These are phyloP conservation scores for Apiospora phragmitis DNA, from an alignment of 2,329 filamentous ascomycete species.

Conservation along the genomic window DNA sequence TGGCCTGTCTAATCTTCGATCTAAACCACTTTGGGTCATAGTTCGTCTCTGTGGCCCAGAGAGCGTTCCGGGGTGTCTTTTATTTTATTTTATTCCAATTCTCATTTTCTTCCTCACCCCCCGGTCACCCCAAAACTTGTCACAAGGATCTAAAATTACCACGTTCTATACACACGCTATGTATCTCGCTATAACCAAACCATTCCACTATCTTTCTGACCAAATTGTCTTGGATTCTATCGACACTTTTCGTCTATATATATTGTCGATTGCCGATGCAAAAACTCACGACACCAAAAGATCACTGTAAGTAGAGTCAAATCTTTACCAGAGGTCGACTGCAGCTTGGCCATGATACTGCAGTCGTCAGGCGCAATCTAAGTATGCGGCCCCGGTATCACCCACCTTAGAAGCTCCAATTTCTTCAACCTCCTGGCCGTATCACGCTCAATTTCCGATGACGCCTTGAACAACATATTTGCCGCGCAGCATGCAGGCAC, in stretches of 20 bases:
- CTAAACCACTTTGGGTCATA: not conserved
- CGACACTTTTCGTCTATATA: not conserved
- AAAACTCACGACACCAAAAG: not conserved
- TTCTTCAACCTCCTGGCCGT: constrained; percentile 1
- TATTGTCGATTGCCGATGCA: not conserved
- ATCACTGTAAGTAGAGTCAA: not conserved
- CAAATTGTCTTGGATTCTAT: not conserved
- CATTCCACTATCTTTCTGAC: not conserved
- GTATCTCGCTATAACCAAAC: not conserved
- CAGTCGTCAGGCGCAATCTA: not conserved
- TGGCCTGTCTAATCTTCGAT: constrained; percentile 1
- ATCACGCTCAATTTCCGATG: constrained; percentile 6
- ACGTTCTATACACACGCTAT: not conserved
- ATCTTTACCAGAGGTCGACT: not conserved
- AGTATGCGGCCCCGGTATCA: not conserved
- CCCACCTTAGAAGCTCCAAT: not conserved
- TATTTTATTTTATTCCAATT: no score
- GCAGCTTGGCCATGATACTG: not conserved
- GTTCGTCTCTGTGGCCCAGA: not conserved
- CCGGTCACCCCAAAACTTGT: not conserved
- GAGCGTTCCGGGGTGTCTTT: not conserved
- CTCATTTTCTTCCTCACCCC: not conserved
- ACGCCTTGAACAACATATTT: not conserved
- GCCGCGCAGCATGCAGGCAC: not conserved
- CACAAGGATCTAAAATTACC: constrained; percentile 1